Conservation (phyloP, 805 yeast species). For the Starmerella bombicola region DNA sequence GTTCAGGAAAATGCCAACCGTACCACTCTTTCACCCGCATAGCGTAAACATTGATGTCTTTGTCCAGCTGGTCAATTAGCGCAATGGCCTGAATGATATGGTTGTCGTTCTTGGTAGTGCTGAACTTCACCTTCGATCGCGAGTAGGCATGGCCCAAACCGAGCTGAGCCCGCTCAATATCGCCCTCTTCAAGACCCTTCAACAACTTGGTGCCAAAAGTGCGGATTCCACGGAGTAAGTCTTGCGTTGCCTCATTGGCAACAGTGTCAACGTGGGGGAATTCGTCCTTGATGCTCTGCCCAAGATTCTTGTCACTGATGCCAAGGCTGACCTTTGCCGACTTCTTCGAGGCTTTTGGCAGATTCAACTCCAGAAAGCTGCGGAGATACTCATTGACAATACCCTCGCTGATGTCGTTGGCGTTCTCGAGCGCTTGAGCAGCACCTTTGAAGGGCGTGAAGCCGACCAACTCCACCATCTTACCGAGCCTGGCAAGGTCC, state of each 20-base stretch:
- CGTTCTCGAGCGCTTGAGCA: constrained; percentile 97
- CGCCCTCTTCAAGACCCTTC: constrained; percentile 87
- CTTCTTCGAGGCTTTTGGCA: constrained; percentile 64
- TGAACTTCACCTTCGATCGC: constrained; percentile 96
- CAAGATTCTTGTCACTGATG: constrained; percentile 86
- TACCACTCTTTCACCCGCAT: constrained; percentile 98
- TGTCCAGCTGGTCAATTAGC: constrained; percentile 89
- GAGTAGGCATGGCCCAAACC: constrained; percentile 99
- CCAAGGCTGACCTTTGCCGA: constrained; percentile 56
- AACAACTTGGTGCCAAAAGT: constrained; percentile 76
- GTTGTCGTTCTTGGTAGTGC: constrained; percentile 96
- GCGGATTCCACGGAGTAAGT: constrained; percentile 89
- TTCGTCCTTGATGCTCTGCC: constrained; percentile 88
- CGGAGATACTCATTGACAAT: constrained; percentile 85
- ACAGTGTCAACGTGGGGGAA: constrained; percentile 84
- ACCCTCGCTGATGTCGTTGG: constrained; percentile 96
- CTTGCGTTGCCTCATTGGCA: constrained; percentile 86
- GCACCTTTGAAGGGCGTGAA: constrained; percentile 99
- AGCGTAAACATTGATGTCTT: constrained; percentile 92
- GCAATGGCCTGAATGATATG: constrained; percentile 99
- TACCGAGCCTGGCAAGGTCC: constrained; percentile 78
- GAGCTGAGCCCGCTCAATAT: constrained; percentile 92
- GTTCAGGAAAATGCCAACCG: constrained; percentile 98
- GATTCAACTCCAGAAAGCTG: constrained; percentile 75
- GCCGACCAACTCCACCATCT: constrained; percentile 82